These are phyloP conservation scores for Rubia tinctorum DNA, from an alignment of 305 asterid species.

Conservation along the genomic window DNA sequence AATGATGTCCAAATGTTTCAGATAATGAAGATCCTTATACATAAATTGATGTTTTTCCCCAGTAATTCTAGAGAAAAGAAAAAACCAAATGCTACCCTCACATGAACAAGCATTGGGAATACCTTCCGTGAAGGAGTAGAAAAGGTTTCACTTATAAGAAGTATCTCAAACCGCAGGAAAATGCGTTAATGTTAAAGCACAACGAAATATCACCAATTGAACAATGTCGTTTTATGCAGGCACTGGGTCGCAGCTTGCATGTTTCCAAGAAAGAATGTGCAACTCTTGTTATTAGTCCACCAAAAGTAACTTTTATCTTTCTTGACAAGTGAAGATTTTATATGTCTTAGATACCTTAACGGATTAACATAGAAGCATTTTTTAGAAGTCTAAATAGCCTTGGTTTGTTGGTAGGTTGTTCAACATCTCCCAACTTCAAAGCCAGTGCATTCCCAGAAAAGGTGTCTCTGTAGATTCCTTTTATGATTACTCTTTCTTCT, in stretches of 20 bases:
- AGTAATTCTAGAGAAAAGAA: too few species aligned
- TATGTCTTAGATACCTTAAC: constrained; percentile 19
- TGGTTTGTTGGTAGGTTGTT: constrained; percentile 42
- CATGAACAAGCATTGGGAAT: too few species aligned
- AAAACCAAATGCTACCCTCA: too few species aligned
- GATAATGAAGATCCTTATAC: too few species aligned
- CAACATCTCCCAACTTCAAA: constrained; percentile 31
- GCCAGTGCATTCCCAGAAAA: constrained; percentile 38
- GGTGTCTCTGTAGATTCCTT: constrained; percentile 34
- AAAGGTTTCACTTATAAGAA: too few species aligned
- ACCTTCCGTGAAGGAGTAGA: too few species aligned
- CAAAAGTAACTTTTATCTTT: constrained; percentile 37
- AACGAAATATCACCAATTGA: constrained; percentile 71
- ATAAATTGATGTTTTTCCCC: too few species aligned
- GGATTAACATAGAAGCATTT: constrained; percentile 20
- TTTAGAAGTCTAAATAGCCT: constrained; percentile 20
- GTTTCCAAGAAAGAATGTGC: constrained; percentile 35
- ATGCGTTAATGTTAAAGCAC: constrained; percentile 44
- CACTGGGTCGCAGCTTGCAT: constrained; percentile 44
- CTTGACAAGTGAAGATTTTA: constrained; percentile 16
- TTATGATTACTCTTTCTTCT: constrained; percentile 10
- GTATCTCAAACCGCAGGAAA: too few species aligned
- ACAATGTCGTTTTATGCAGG: constrained; percentile 43
- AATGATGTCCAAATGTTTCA: too few species aligned
- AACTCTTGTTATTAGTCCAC: constrained; percentile 30